Conservation (phyloP, 2,329 filamentous ascomycete genomes). For the Blastomyces parvus region DNA sequence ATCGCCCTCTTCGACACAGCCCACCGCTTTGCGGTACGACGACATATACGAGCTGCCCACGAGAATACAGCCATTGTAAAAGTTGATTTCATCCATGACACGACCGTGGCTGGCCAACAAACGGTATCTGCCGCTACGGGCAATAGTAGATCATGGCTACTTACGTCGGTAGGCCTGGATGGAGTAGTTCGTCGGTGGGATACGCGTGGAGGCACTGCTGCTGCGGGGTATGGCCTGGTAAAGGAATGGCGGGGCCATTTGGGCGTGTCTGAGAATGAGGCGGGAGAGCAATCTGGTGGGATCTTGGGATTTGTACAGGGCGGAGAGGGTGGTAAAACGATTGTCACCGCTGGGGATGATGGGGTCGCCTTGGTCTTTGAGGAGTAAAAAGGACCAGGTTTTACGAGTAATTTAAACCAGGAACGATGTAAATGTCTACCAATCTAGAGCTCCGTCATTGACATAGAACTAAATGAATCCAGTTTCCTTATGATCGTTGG, state of each 20-base stretch:
- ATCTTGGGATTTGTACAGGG: constrained; percentile 83
- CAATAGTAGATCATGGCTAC: constrained; percentile 50
- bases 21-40: constrained; percentile 75
- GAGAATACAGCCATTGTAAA: constrained; percentile 87
- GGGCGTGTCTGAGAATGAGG: constrained; percentile 37
- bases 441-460: neutral
- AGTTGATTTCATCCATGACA: constrained; percentile 66
- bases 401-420: neutral
- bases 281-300: constrained; percentile 70
- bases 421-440: neutral
- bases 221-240: constrained; percentile 59
- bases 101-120: constrained; percentile 24
- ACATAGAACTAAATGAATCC: neutral
- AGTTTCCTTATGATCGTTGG: neutral
- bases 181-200: constrained; percentile 89
- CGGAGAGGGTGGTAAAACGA: constrained; percentile 55
- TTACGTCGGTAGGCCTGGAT: constrained; percentile 87
- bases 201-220: constrained; percentile 56
- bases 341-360: constrained; percentile 90
- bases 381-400: constrained; percentile 17
- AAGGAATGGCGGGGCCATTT: constrained; percentile 84
- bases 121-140: constrained; percentile 21
- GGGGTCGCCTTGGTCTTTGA: constrained; percentile 40
- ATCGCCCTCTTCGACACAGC: constrained; percentile 82
- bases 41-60: constrained; percentile 72